Evolutionary conservation across 441 rosid species (phyloP), one percentile per base, ranked within the genome.

Genomic region (Bruguiera hainesii): DNA sequence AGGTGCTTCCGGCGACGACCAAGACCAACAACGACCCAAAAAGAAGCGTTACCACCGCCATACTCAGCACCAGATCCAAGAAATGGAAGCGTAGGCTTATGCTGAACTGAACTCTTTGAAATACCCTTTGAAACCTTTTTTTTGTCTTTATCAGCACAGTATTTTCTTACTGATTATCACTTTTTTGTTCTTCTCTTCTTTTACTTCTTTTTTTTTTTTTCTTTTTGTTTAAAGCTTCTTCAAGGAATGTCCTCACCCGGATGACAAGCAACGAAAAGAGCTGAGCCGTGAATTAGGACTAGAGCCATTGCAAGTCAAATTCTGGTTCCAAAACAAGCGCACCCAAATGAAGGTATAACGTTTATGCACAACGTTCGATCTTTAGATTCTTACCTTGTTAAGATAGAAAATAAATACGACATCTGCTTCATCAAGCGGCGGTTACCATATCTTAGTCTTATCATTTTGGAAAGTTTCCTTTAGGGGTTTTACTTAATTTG

Each of bases 321-420:
- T 89, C 64, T 91, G 99, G 97, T 89, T 89, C 86, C 97, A 94
- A 71, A 93, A 93, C 84, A 94, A 91, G 77, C 96, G 96, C 63
- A 94, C 98, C 71, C 98, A 94, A 69, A 83, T 80, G 82, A 94
- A 94, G 99, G 99, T 86, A 61, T 28, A 31, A 60, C 33, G 9
- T 37, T 30, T 64, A 4, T 25, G 16, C 28, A 46, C 48, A 30
- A 64, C 56, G 20, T 64, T 15, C 10, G 48, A 35, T 35, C 13
- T 35, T 8, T 35, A 8, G 42, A 42, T 42, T 42, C 46, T 37
- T 35, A 53, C 26, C 28, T 68, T 66, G 56, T 62, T 59, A 35
- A 28, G 65, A 19, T 52, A 11, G 28, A 56, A 35, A 5, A 30
- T 60, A 7, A 18, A 21, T 26, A 2, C 18, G 1, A 56, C 3